A percentile compares a stretch with the other conserved stretches of the same genome.
These are phyloP conservation scores for Aspergillus steynii DNA, from an alignment of 495 filamentous ascomycete species.

Conservation along the genomic window DNA sequence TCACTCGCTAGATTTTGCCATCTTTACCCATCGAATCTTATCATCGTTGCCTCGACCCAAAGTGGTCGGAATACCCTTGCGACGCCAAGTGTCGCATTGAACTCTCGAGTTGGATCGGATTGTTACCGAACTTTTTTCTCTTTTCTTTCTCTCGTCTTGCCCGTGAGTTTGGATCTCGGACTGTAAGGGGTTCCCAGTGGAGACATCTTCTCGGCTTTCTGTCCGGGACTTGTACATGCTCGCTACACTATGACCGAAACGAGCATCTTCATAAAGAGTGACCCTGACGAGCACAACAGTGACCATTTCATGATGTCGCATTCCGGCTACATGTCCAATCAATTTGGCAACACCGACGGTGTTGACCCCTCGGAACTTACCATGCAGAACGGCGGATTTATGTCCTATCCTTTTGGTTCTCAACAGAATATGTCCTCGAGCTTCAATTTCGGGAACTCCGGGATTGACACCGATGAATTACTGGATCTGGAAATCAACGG, in stretches of 20 bases:
- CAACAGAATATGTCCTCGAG: constrained; percentile 54
- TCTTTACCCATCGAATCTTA: not conserved
- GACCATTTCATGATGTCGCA: constrained; percentile 56
- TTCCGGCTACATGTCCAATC: constrained; percentile 63
- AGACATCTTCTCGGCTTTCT: constrained; percentile 9
- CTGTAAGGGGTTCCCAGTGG: constrained; percentile 24
- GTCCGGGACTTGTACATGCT: constrained; percentile 5
- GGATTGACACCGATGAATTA: constrained; percentile 56
- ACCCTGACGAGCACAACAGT: constrained; percentile 67
- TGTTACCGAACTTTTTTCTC: not conserved
- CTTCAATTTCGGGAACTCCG: constrained; percentile 56
- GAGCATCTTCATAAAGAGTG: constrained; percentile 75
- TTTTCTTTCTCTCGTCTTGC: not conserved
- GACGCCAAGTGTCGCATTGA: not conserved
- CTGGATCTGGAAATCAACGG: constrained; percentile 53
- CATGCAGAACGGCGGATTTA: constrained; percentile 59
- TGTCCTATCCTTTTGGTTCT: constrained; percentile 49
- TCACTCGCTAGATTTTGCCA: not conserved
- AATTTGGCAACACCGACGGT: constrained; percentile 64
- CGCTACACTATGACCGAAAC: constrained; percentile 38
- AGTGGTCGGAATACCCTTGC: not conserved
- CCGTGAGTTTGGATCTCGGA: constrained; percentile 12
- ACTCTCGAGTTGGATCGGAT: not conserved
- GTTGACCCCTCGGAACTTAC: constrained; percentile 87
- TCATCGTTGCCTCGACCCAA: not conserved